Evolutionary conservation across 108 stramenopile species (phyloP), one percentile per base, ranked within the genome.

Genomic region (Skeletonema menzelii): DNA sequence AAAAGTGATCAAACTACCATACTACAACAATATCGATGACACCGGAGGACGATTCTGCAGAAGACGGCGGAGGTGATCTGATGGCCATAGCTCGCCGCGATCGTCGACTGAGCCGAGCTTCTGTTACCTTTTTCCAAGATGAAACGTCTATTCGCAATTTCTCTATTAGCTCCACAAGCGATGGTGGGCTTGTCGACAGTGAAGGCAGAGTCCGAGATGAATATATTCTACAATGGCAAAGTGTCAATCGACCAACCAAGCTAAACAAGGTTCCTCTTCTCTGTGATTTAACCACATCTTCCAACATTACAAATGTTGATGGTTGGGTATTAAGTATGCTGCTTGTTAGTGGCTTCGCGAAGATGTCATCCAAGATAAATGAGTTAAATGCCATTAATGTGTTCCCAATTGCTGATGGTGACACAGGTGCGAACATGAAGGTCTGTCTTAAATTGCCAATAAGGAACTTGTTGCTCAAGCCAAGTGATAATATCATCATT

Each of bases 391-490:
- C 60, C 5, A 80, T 80, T 61, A 80, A 80, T 38, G 79, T 80
- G 15, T 80, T 75, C 47, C 79, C 79, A 13, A 80, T 80, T 59
- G 69, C 79, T 20, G 79, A 80, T 32, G 79, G 73, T 24, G 79
- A 80, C 27, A 80, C 79, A 4, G 79, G 79, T 14, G 74, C 79
- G 19, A 80, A 80, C 69, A 80, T 80, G 79, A 75, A 74, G 34
- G 61, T 80, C n/a, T 74, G 73, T 32, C 59, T 74, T 27, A 80
- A 80, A 35, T 32, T 79, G 15, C 77, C 77, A 14, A 26, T 65
- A 8, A 59, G 79, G 32, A 80, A 75, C 32, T 26, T 80, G 2
- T 2, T 75, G 8, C 28, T 74, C 20, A 58, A 70, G 22, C 73
- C 73, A 31, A 56, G 31, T 20, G 40, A 38, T 4, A 69, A 67